A percentile compares a stretch with the other conserved stretches of the same genome.
Conservation (phyloP, 192 early-diverging fungal species). For the Mortierella claussenii region DNA sequence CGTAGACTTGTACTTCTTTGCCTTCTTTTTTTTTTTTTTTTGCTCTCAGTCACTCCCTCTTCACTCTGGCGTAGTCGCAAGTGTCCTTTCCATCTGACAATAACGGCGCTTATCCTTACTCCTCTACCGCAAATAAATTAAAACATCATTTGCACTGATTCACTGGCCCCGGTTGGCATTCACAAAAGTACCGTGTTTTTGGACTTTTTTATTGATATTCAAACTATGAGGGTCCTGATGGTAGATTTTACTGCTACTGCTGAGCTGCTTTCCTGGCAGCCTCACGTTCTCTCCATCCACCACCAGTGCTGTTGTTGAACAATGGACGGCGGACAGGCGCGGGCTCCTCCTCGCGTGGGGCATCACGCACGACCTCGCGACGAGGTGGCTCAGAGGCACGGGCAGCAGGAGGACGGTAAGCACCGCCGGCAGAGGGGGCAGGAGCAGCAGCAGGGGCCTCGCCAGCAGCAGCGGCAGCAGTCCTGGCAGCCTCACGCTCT, state of each 20-base stretch:
- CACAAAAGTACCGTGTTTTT: too few relatives aligned
- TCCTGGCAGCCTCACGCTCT: conserved; percentile 39
- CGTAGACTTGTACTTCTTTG: too few relatives aligned
- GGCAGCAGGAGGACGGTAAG: conserved; percentile 43
- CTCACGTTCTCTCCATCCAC: conserved; percentile 50
- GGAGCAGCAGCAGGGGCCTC: conserved; percentile 12
- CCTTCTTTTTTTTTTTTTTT: too few relatives aligned
- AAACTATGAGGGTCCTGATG: not conserved
- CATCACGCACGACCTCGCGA: conserved; percentile 7
- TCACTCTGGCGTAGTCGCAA: too few relatives aligned
- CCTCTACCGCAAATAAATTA: too few relatives aligned
- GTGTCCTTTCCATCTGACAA: too few relatives aligned
- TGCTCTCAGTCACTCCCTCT: too few relatives aligned
- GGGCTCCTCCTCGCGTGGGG: conserved; percentile 21
- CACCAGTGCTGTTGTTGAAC: conserved; percentile 16
- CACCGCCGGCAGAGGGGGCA: conserved; percentile 13
- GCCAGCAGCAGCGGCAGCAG: conserved; percentile 27
- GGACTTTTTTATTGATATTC: not conserved
- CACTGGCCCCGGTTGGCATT: too few relatives aligned
- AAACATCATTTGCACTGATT: too few relatives aligned
- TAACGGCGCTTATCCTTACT: too few relatives aligned
- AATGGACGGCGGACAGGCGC: conserved; percentile 20
- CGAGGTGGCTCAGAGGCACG: conserved; percentile 17
- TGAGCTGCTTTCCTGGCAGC: conserved; percentile 27
- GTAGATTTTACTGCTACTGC: conserved; percentile 16